Percentiles rank a stretch among this genome's conserved stretches.
phyloP scores from a whole-genome alignment of 768 basidiomycete species.

The Podaxis sp. region DNA sequence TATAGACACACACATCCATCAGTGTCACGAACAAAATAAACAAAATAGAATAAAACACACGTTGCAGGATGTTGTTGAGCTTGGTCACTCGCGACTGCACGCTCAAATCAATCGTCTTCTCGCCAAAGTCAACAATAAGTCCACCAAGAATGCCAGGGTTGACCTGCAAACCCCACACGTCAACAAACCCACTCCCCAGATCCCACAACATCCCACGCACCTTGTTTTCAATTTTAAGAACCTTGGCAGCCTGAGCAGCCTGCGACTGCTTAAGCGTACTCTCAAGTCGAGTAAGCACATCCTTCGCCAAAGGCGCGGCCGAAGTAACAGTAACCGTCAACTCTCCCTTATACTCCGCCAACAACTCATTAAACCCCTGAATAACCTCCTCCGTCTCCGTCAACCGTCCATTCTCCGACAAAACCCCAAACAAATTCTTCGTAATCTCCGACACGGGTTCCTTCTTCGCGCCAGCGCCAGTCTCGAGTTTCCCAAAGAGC shows the following conservation, averaged over 20 bases:
- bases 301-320: constrained; percentile 75
- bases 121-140: constrained; percentile 93
- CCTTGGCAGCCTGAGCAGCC: constrained; percentile 83
- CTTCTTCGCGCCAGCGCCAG: constrained; percentile 57
- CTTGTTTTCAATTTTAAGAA: constrained; percentile 89
- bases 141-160: constrained; percentile 92
- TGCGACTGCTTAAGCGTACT: constrained; percentile 82
- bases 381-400: constrained; percentile 83
- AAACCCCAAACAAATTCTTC: constrained; percentile 85
- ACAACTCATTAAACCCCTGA: constrained; percentile 87
- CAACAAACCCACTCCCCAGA: background rate
- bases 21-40: background rate
- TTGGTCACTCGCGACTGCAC: constrained; percentile 93
- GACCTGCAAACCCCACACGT: constrained; percentile 49
- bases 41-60: constrained; percentile 42
- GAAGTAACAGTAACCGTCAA: constrained; percentile 91
- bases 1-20: background rate
- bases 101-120: constrained; percentile 96
- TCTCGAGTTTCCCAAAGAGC: constrained; percentile 67
- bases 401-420: constrained; percentile 92
- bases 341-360: constrained; percentile 89
- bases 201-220: constrained; percentile 34
- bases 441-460: constrained; percentile 81
- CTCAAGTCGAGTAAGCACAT: constrained; percentile 77
- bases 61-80: constrained; percentile 84